Evolutionary conservation across 805 yeast species (phyloP).

Genomic region (Cyberlindnera xishuangbannaensis): DNA sequence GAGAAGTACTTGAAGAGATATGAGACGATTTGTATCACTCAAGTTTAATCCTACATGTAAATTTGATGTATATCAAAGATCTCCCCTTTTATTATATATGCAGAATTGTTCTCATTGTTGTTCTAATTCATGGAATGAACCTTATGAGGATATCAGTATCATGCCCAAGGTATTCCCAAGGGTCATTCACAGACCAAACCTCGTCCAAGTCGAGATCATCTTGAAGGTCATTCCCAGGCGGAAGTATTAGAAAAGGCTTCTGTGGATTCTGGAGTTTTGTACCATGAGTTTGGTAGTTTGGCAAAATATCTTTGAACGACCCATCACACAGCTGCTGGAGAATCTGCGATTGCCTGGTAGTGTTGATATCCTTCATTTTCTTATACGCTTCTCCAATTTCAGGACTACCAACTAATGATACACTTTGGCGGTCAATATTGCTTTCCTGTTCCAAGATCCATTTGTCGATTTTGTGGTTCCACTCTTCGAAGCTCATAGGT

Average conservation of each 20-base stretch:
- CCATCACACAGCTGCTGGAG: constrained; percentile 14
- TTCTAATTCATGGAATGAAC: constrained; percentile 17
- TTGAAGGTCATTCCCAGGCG: constrained; percentile 18
- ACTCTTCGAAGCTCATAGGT: constrained; percentile 44
- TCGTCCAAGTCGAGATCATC: constrained; percentile 22
- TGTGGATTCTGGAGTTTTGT: constrained; percentile 6
- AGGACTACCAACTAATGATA: constrained; percentile 10
- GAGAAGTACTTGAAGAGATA: too few relatives aligned
- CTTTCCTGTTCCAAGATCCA: constrained; percentile 23
- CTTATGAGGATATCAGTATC: constrained; percentile 21
- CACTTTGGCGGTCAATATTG: constrained; percentile 7
- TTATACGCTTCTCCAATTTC: constrained; percentile 16
- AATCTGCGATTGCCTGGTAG: constrained; percentile 17
- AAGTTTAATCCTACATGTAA: too few relatives aligned
- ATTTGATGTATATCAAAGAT: too few relatives aligned
- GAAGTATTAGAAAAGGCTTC: constrained; percentile 9
- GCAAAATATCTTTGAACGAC: constrained; percentile 14
- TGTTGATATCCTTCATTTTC: constrained; percentile 13
- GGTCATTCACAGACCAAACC: constrained; percentile 24
- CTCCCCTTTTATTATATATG: too few relatives aligned
- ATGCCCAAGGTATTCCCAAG: constrained; percentile 20
- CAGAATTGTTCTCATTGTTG: not conserved
- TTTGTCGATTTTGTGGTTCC: constrained; percentile 21
- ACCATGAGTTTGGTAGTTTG: constrained; percentile 13
- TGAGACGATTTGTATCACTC: too few relatives aligned